phyloP scores from a whole-genome alignment of 768 basidiomycete species.

The Gloeopeniophorella convolvens region DNA sequence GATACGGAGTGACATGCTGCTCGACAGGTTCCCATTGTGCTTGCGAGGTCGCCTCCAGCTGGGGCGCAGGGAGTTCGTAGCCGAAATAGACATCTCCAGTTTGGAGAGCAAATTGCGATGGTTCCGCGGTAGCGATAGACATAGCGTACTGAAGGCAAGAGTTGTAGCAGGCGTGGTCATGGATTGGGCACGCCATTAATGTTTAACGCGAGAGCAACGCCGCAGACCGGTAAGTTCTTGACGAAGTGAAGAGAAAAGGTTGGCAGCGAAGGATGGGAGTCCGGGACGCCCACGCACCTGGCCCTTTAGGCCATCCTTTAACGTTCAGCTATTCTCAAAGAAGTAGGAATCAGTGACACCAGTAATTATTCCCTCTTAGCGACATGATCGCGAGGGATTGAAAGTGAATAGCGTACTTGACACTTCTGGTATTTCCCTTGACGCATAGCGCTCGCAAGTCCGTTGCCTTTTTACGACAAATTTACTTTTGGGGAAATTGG shows the following conservation, averaged over 20 bases:
- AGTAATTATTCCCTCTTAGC: slow-evolving; percentile 13
- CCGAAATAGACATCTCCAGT: slow-evolving; percentile 5
- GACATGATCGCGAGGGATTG: slow-evolving; percentile 14
- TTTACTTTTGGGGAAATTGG: slow-evolving; percentile 6
- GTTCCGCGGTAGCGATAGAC: neutral
- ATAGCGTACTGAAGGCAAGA: slow-evolving; percentile 5
- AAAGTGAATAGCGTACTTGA: slow-evolving; percentile 5
- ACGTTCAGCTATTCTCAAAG: slow-evolving; percentile 9
- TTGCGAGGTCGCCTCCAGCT: too few relatives aligned
- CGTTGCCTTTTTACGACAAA: slow-evolving; percentile 10
- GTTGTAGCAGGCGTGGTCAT: slow-evolving; percentile 7
- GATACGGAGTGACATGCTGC: slow-evolving; percentile 1
- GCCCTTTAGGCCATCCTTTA: slow-evolving; percentile 14
- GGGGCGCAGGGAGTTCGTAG: slow-evolving; percentile 10
- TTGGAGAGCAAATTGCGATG: slow-evolving; percentile 9
- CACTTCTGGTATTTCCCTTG: slow-evolving; percentile 2
- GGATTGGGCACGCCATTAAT: slow-evolving; percentile 18
- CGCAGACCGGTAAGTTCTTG: neutral
- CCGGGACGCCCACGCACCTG: slow-evolving; percentile 5
- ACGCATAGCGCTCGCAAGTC: neutral
- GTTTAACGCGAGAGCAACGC: neutral
- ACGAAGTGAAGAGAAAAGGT: slow-evolving; percentile 3
- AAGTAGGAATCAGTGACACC: slow-evolving; percentile 5
- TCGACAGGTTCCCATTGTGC: neutral
- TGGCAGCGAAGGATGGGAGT: slow-evolving; percentile 5